phyloP scores from a whole-genome alignment of 108 stramenopile genomes.

The Skeletonema potamos region DNA sequence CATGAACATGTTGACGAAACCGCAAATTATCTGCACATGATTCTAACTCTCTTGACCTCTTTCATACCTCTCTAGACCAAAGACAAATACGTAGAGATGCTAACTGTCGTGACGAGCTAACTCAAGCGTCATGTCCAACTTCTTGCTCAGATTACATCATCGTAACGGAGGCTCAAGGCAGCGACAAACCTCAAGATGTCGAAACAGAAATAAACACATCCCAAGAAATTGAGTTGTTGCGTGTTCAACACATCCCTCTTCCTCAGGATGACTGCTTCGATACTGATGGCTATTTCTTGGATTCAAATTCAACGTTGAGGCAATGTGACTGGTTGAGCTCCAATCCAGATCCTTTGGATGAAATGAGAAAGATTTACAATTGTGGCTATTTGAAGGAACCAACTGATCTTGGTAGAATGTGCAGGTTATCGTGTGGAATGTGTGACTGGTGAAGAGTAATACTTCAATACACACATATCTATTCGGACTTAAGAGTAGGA shows the following conservation, averaged over 20 bases:
- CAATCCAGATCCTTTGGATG: slow-evolving; percentile 9
- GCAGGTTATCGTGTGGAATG: slow-evolving; percentile 31
- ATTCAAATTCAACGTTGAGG: slow-evolving; percentile 13
- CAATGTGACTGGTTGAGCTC: slow-evolving; percentile 35
- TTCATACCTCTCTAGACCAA: background rate
- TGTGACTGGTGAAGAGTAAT: slow-evolving; percentile 11
- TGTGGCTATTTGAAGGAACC: slow-evolving; percentile 19
- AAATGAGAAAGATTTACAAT: slow-evolving; percentile 23
- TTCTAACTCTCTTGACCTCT: background rate
- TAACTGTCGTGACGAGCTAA: background rate
- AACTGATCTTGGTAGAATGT: slow-evolving; percentile 43
- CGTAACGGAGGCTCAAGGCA: background rate
- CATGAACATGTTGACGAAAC: background rate
- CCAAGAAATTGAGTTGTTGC: background rate
- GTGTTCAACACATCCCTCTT: background rate
- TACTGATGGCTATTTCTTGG: slow-evolving; percentile 31
- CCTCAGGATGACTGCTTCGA: slow-evolving; percentile 32
- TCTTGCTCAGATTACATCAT: slow-evolving; percentile 9
- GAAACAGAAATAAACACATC: background rate
- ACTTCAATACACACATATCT: no score
- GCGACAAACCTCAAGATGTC: background rate
- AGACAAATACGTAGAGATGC: slow-evolving; percentile 11
- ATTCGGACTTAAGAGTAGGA: no score
- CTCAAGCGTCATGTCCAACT: slow-evolving; percentile 1
- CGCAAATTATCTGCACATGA: background rate